phyloP scores from a whole-genome alignment of 2,329 filamentous ascomycete genomes.

The Ophiocordyceps sinensis region DNA sequence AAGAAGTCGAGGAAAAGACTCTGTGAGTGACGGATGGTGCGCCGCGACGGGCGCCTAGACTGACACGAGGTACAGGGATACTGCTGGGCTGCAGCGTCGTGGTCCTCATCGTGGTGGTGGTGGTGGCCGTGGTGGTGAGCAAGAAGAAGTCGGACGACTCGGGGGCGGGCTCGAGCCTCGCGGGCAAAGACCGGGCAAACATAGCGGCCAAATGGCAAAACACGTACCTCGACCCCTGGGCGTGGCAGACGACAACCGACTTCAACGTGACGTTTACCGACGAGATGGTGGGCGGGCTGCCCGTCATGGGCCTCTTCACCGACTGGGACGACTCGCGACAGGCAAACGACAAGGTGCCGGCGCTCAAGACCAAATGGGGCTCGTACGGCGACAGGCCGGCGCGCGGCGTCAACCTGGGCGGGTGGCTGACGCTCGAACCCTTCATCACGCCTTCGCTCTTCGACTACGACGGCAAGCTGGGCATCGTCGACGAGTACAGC shows the following conservation, averaged over 20 bases:
- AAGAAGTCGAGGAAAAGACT: constrained; percentile 45
- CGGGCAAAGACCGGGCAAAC: constrained; percentile 35
- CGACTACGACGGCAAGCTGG: constrained; percentile 43
- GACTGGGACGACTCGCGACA: constrained; percentile 71
- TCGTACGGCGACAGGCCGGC: constrained; percentile 67
- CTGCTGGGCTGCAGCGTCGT: constrained; percentile 38
- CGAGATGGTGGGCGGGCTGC: constrained; percentile 69
- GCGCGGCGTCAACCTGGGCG: constrained; percentile 81
- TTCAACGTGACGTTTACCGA: constrained; percentile 94
- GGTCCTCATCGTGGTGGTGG: constrained; percentile 51
- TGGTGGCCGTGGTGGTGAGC: constrained; percentile 49
- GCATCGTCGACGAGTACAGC: constrained; percentile 80
- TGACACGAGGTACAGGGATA: constrained; percentile 28
- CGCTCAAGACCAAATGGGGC: constrained; percentile 61
- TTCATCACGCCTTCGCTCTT: constrained; percentile 95
- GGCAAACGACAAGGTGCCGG: constrained; percentile 67
- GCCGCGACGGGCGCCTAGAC: constrained; percentile 7
- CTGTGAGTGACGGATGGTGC: constrained; percentile 28
- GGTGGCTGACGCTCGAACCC: constrained; percentile 87
- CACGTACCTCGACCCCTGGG: constrained; percentile 74
- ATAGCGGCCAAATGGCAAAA: constrained; percentile 55
- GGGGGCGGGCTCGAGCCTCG: constrained; percentile 24
- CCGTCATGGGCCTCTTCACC: constrained; percentile 76
- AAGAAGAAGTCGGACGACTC: constrained; percentile 35
- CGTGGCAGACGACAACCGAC: constrained; percentile 78